Base-by-base conservation (phyloP, 2,329 filamentous ascomycete genomes). In the Helicocarpus griseus region DNA sequence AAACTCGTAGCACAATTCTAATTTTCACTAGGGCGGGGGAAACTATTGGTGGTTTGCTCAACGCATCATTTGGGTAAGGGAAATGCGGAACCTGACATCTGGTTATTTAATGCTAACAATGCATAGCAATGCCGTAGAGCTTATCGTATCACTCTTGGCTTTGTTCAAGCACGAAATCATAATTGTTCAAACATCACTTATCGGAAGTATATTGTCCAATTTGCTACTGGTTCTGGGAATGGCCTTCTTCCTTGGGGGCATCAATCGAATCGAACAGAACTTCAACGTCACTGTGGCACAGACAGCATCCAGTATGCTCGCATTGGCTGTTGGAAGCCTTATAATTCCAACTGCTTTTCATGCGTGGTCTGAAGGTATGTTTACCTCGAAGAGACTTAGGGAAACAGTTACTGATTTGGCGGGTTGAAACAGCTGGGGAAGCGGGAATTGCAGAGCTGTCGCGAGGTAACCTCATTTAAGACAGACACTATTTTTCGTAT, bases 231-330 rank as follows among this genome's bases (percentile, higher is more conserved):
- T 95, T 48, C 74, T 95, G 75, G 90, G 89, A 51, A 94, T 90
- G 82, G 93, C 85, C 65, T 96, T 94, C 76, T 93, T 95, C 73
- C 85, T 87, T 54, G 89, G 88, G 47, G 89, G 89, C 3, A 67
- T 94, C 59, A 83, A 86, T 53, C 81, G 90, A 26, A 64, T 79
- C 26, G 86, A 94, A 65, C 91, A 96, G 66, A 84, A 81, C 67
- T 97, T 96, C 78, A 95, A 96, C 73, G 82, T 86, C 31, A 91
- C 87, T 0, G 89, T 96, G 5, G 90, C 90, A 0, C 89, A 95
- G 67, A 95, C 90, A 0, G 87, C 89, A 3, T 83, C 89, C 13
- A 89, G 85, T 62, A 72, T 95, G 49, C 78, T 95, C 19, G 84
- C 87, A 11, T 75, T 95, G 19, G 84, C 86, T 13, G 86, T 94